A percentile compares a stretch with the other conserved stretches of the same genome.
Evolutionary conservation across 257 asterid genomes (phyloP).

Genomic region (Cinchona pubescens): DNA sequence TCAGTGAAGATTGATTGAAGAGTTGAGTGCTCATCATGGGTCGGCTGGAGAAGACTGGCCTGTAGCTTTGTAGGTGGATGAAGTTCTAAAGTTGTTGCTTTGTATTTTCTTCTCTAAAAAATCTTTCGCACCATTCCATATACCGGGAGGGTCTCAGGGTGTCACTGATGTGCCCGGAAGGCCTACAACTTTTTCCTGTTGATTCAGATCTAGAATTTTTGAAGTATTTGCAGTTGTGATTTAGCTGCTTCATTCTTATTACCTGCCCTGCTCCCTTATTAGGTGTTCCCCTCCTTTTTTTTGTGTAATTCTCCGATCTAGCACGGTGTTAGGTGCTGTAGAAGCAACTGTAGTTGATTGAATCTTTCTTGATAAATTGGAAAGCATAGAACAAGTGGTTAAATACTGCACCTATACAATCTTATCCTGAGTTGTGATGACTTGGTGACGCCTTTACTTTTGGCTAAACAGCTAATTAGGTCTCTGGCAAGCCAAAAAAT

Average conservation of each 20-base stretch:
- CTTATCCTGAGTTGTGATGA: not conserved
- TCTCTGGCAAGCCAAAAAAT: not conserved
- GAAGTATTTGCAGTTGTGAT: constrained; percentile 34
- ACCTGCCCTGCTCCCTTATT: not conserved
- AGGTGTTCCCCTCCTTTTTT: not conserved
- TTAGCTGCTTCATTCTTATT: constrained; percentile 28
- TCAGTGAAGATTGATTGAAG: constrained; percentile 82
- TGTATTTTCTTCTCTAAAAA: constrained; percentile 9
- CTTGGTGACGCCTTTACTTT: not conserved
- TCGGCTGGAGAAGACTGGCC: constrained; percentile 11
- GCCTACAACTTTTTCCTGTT: constrained; percentile 8
- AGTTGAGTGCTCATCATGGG: constrained; percentile 6
- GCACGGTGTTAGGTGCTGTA: not conserved
- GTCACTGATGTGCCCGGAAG: constrained; percentile 16
- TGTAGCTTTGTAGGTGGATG: constrained; percentile 18
- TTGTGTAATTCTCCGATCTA: not conserved
- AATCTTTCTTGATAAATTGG: not conserved
- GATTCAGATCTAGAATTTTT: constrained; percentile 28
- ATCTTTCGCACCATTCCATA: constrained; percentile 9
- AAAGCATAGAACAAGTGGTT: too few species aligned
- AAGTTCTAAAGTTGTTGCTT: constrained; percentile 11
- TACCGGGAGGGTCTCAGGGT: constrained; percentile 21
- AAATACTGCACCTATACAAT: not conserved
- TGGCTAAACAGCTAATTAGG: not conserved
- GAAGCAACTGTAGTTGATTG: not conserved